Percentiles rank a stretch among this genome's conserved stretches.
These are phyloP conservation scores for Brasilioporus rufonigricans DNA, from an alignment of 768 basidiomycete genomes.

Conservation along the genomic window DNA sequence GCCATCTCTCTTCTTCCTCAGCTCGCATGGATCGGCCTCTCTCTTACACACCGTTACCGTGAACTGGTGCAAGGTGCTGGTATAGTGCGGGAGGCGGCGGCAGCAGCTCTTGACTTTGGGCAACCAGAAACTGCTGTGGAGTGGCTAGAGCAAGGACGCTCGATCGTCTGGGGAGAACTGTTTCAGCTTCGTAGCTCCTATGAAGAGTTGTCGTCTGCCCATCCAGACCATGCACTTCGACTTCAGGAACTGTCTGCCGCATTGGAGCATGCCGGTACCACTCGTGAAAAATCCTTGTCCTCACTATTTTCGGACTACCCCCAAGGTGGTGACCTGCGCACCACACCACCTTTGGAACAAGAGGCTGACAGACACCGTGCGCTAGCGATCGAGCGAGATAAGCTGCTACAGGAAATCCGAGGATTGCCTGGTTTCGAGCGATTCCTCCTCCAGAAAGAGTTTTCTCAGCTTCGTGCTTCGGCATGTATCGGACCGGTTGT, in stretches of 20 bases:
- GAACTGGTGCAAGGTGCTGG: neutral
- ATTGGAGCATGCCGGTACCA: neutral
- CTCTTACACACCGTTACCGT: neutral
- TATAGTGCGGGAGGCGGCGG: neutral
- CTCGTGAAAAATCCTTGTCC: neutral
- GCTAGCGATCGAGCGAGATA: neutral
- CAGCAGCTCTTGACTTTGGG: neutral
- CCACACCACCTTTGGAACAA: neutral
- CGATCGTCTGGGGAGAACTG: neutral
- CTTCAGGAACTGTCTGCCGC: neutral
- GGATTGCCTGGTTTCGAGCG: neutral
- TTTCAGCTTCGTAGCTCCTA: neutral
- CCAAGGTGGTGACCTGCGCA: neutral
- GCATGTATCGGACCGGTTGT: neutral
- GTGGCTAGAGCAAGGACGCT: neutral
- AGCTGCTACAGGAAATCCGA: neutral
- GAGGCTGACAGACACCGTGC: neutral
- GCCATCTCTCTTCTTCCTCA: neutral
- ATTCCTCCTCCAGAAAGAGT: neutral
- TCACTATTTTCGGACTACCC: neutral
- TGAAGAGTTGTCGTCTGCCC: neutral
- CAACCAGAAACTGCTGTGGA: neutral
- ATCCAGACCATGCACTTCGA: neutral
- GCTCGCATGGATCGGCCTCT: neutral
- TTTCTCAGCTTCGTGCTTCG: neutral